Evolutionary conservation across 805 yeast species (phyloP).

Genomic region (Myxozyma udenii): DNA sequence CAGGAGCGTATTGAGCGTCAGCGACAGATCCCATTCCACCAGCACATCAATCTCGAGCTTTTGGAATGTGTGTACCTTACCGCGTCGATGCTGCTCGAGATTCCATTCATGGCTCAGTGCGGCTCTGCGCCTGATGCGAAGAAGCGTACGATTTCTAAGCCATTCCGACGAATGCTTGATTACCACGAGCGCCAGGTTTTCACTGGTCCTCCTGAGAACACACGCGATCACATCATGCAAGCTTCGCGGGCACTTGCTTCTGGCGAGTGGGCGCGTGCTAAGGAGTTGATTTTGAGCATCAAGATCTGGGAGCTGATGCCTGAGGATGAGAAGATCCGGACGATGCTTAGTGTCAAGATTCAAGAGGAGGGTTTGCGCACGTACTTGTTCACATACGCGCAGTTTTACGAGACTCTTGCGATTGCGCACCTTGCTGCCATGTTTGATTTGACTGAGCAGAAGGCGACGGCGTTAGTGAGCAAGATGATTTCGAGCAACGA

Average conservation of each 20-base stretch:
- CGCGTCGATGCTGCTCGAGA: slow-evolving; percentile 80
- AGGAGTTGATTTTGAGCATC: slow-evolving; percentile 66
- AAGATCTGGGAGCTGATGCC: slow-evolving; percentile 84
- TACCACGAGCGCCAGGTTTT: slow-evolving; percentile 90
- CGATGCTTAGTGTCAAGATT: slow-evolving; percentile 71
- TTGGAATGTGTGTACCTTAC: slow-evolving; percentile 93
- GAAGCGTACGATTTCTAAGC: slow-evolving; percentile 68
- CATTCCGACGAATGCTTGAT: slow-evolving; percentile 87
- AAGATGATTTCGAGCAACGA: slow-evolving; percentile 78
- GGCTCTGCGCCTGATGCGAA: slow-evolving; percentile 50
- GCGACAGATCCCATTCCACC: slow-evolving; percentile 92
- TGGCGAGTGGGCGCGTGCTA: slow-evolving; percentile 85
- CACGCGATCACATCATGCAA: slow-evolving; percentile 87
- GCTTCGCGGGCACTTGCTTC: slow-evolving; percentile 84
- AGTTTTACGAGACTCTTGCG: slow-evolving; percentile 71
- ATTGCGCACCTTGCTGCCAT: slow-evolving; percentile 58
- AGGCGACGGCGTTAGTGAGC: slow-evolving; percentile 61
- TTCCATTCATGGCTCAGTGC: slow-evolving; percentile 81
- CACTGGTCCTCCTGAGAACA: slow-evolving; percentile 97
- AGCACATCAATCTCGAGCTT: slow-evolving; percentile 94
- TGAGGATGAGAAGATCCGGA: slow-evolving; percentile 61
- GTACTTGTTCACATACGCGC: slow-evolving; percentile 80
- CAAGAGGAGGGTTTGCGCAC: slow-evolving; percentile 90
- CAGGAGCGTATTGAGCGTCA: slow-evolving; percentile 56
- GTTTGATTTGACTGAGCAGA: slow-evolving; percentile 59